Conservation (phyloP, 2,329 filamentous ascomycete genomes). For the Colletotrichum incanum region DNA sequence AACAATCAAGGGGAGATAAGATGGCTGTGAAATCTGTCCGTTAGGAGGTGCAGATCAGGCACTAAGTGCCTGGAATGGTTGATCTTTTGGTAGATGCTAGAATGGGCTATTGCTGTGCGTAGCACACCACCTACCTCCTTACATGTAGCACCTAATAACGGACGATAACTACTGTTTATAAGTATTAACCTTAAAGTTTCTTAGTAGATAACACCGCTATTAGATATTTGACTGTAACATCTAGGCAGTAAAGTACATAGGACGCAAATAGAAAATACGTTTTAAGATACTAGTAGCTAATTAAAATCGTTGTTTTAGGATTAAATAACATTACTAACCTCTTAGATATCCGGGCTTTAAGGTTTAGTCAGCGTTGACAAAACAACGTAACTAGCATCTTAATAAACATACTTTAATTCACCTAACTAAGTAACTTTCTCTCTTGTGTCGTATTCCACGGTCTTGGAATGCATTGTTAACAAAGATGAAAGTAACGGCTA, state of each 20-base stretch:
- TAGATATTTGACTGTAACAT: too few relatives aligned
- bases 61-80: too few relatives aligned
- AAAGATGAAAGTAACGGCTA: neutral
- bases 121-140: too few relatives aligned
- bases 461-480: neutral
- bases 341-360: neutral
- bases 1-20: too few relatives aligned
- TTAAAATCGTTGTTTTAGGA: neutral
- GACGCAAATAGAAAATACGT: neutral
- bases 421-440: neutral
- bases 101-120: too few relatives aligned
- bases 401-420: neutral
- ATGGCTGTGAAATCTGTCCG: too few relatives aligned
- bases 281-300: slow-evolving; percentile 7
- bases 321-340: neutral
- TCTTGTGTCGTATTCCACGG: slow-evolving; percentile 22
- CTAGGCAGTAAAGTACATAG: neutral
- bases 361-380: neutral
- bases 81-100: too few relatives aligned
- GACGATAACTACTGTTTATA: too few relatives aligned
- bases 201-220: too few relatives aligned
- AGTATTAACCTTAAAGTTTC: too few relatives aligned
- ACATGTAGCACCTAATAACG: too few relatives aligned
- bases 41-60: too few relatives aligned
- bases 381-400: neutral